Percentiles rank a stretch among this genome's conserved stretches.
These are phyloP conservation scores for Tetragonia tetragonoides DNA, from an alignment of 148 eudicot genomes.

Conservation along the genomic window DNA sequence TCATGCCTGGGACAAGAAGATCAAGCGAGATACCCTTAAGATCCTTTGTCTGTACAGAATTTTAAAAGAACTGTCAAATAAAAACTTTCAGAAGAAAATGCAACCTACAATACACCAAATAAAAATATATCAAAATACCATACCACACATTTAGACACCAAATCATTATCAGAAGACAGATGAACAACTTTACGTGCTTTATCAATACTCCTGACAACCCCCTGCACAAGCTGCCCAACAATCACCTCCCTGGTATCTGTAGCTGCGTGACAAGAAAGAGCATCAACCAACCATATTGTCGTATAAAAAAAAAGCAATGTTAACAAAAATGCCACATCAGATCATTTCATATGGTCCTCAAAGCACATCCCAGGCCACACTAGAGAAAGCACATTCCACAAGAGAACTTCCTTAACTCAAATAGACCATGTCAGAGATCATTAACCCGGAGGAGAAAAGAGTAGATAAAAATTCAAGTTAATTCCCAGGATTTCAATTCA, in stretches of 20 bases:
- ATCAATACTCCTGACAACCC: conserved; percentile 77
- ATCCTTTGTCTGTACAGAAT: conserved; percentile 65
- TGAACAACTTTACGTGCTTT: conserved; percentile 78
- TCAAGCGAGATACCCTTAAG: conserved; percentile 92
- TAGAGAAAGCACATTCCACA: neutral
- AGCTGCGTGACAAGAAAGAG: conserved; percentile 5
- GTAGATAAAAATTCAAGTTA: neutral
- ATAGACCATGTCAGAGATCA: neutral
- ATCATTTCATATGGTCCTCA: neutral
- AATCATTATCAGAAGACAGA: conserved; percentile 59
- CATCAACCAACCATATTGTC: neutral
- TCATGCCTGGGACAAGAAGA: conserved; percentile 97
- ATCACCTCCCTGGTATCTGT: conserved; percentile 46
- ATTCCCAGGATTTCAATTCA: neutral
- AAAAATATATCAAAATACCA: conserved; percentile 15
- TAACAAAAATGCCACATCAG: conserved; percentile 3
- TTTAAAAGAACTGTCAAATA: conserved; percentile 17
- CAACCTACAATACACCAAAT: conserved; percentile 2
- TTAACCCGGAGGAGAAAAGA: neutral
- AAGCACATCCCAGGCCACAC: conserved; percentile 4
- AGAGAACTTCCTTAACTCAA: neutral
- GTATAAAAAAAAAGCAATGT: neutral
- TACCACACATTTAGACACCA: conserved; percentile 83
- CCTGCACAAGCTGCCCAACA: conserved; percentile 72
- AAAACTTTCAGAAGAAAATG: conserved; percentile 10